phyloP scores from a whole-genome alignment of 805 yeast genomes.

The Suhomyces sp. region DNA sequence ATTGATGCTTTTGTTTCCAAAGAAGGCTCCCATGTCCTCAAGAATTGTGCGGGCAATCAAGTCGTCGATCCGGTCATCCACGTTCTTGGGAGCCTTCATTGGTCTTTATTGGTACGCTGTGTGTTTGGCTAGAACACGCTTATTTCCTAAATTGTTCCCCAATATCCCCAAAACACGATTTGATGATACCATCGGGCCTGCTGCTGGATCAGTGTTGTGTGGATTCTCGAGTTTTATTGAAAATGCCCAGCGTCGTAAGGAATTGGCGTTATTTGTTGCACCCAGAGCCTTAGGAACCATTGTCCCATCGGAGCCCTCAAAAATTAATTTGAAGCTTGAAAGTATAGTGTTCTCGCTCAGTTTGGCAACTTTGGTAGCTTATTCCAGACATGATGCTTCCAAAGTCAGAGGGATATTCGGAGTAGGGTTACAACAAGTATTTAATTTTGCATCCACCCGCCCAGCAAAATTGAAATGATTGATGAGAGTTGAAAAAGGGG shows the following conservation, averaged over 20 bases:
- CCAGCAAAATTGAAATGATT: too few relatives aligned
- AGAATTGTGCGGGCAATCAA: constrained; percentile 21
- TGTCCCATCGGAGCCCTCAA: constrained; percentile 26
- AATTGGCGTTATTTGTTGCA: constrained; percentile 48
- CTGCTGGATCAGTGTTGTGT: constrained; percentile 39
- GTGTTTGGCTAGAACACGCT: constrained; percentile 41
- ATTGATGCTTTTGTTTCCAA: constrained; percentile 25
- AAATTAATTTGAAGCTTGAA: constrained; percentile 27
- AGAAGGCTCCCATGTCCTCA: constrained; percentile 14
- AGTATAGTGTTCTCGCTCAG: constrained; percentile 32
- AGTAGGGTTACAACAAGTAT: constrained; percentile 25
- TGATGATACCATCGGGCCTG: constrained; percentile 41
- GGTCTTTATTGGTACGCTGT: constrained; percentile 48
- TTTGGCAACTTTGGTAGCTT: constrained; percentile 38
- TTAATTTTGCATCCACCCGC: constrained; percentile 7
- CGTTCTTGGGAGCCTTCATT: constrained; percentile 44
- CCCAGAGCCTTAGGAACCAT: constrained; percentile 39
- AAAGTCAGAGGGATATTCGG: constrained; percentile 40
- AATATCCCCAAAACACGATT: constrained; percentile 29
- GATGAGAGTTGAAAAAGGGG: too few relatives aligned
- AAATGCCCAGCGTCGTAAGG: constrained; percentile 41
- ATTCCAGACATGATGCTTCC: constrained; percentile 24
- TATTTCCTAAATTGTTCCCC: constrained; percentile 42
- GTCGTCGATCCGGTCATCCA: constrained; percentile 40
- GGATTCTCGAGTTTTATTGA: constrained; percentile 46